Evolutionary conservation across 495 filamentous ascomycete species (phyloP), one percentile per base, ranked within the genome.

Genomic region (Aspergillus hancockii): DNA sequence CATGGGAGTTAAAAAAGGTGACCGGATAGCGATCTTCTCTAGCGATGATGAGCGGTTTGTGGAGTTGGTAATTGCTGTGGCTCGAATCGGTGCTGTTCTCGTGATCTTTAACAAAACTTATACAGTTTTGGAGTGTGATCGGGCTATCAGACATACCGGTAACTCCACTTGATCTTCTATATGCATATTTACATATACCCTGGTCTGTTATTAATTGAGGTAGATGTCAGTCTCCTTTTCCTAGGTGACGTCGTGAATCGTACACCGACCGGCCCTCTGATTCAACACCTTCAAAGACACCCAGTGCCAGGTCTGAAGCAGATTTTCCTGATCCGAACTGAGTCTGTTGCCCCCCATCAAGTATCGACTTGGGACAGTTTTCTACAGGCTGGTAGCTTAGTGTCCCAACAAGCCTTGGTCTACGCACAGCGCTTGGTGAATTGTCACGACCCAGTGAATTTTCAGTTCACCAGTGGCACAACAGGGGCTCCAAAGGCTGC

Each of bases 391-490:
- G 30, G 31, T 8, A 40, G 9, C 51, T 40, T 12, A 22, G 51
- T 30, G 19, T 10, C 25, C 1, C 16, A 40, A 18, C 13, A 13
- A 2, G 18, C 22, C 31, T 25, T 40, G 19, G 21, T 13, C 21
- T 30, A 41, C 8, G 34, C 16, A 18, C 34, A 40, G 25, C 8
- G 19, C 13, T n/a, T 6, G 14, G 18, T 21, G 13, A n/a, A 43
- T 34, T 30, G 18, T n/a, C n/a, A 36, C 31, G 38, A 47, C 12
- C 65, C 56, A 68, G 43, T 34, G 63, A 84, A 81, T 59, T 73
- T 86, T 22, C 81, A 83, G 53, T 84, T 84, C 70, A 85, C 83
- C n/a, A 82, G 78, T 67, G 83, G 83, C 22, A 83, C 82, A 7
- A 85, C 83, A 0, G 83, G 83, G 8, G 72, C 77, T 12, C 83